Percentiles rank a stretch among this genome's conserved stretches.
These are phyloP conservation scores for Diophrys appendiculata DNA, from an alignment of 73 alveolate species.

Conservation along the genomic window DNA sequence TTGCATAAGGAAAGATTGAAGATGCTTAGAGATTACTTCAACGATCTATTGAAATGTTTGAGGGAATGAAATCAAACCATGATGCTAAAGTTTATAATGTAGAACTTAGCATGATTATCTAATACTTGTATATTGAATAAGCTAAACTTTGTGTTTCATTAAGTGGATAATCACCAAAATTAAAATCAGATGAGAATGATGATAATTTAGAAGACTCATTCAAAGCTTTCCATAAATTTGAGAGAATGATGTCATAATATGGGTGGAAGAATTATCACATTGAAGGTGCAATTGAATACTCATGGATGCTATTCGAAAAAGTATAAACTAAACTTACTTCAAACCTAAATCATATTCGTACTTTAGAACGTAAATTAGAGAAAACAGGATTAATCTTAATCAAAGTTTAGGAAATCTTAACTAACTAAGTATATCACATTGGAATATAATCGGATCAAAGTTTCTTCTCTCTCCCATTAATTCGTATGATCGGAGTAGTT, in stretches of 20 bases:
- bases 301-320: slow-evolving; percentile 1
- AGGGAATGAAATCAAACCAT: slow-evolving; percentile 6
- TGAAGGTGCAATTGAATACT: neutral
- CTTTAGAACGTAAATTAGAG: slow-evolving; percentile 34
- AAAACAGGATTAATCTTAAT: slow-evolving; percentile 44
- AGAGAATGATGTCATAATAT: slow-evolving; percentile 24
- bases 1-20: slow-evolving; percentile 38
- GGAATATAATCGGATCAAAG: slow-evolving; percentile 14
- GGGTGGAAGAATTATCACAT: slow-evolving; percentile 27
- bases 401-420: slow-evolving; percentile 53
- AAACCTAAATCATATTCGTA: neutral
- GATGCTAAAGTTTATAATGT: slow-evolving; percentile 31
- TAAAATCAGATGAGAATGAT: slow-evolving; percentile 15
- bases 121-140: slow-evolving; percentile 26
- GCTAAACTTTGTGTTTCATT: slow-evolving; percentile 31
- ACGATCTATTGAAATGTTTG: slow-evolving; percentile 43
- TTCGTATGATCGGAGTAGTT: slow-evolving; percentile 56
- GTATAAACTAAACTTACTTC: slow-evolving; percentile 3
- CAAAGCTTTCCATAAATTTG: slow-evolving; percentile 39
- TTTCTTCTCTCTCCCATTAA: slow-evolving; percentile 50
- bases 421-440: slow-evolving; percentile 38
- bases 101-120: slow-evolving; percentile 26
- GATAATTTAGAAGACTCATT: slow-evolving; percentile 42
- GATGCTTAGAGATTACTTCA: slow-evolving; percentile 40
- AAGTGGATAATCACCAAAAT: slow-evolving; percentile 17